Evolutionary conservation across 2,329 filamentous ascomycete species (phyloP).

Genomic region (Coniella vitis): DNA sequence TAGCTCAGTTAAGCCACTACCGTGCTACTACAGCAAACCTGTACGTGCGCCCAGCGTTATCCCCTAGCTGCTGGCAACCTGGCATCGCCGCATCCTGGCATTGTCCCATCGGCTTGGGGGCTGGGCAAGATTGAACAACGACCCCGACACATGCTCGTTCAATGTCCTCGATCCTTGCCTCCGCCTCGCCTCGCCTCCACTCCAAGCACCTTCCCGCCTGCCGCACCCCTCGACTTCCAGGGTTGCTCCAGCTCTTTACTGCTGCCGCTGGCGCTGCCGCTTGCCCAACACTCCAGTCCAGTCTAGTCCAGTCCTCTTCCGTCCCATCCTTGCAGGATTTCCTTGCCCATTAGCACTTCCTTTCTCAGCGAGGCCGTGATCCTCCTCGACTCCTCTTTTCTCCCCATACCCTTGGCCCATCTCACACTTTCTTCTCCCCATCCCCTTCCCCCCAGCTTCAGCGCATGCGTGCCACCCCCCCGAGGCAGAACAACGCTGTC

Average conservation of each 20-base stretch:
- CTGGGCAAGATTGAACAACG: neutral
- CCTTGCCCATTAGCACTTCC: constrained; percentile 1
- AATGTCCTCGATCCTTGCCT: neutral
- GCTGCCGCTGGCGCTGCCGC: too few species aligned
- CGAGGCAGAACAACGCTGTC: neutral
- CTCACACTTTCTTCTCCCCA: neutral
- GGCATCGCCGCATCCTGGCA: too few species aligned
- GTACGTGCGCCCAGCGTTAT: too few species aligned
- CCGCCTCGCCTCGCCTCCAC: neutral
- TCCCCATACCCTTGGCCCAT: too few species aligned
- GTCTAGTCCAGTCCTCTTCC: too few species aligned
- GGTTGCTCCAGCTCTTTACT: too few species aligned
- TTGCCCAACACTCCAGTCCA: too few species aligned
- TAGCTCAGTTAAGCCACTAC: too few species aligned
- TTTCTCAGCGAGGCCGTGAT: neutral
- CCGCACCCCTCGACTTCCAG: neutral
- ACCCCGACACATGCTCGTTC: neutral
- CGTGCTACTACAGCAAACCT: too few species aligned
- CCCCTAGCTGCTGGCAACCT: too few species aligned
- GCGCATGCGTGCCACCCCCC: too few species aligned
- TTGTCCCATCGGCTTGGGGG: neutral
- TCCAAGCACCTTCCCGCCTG: neutral
- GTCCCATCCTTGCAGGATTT: constrained; percentile 3
- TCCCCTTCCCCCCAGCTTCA: neutral
- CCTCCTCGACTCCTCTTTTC: neutral